Base-by-base conservation (phyloP, 257 asterid species). In the Ophiorrhiza pumila region DNA sequence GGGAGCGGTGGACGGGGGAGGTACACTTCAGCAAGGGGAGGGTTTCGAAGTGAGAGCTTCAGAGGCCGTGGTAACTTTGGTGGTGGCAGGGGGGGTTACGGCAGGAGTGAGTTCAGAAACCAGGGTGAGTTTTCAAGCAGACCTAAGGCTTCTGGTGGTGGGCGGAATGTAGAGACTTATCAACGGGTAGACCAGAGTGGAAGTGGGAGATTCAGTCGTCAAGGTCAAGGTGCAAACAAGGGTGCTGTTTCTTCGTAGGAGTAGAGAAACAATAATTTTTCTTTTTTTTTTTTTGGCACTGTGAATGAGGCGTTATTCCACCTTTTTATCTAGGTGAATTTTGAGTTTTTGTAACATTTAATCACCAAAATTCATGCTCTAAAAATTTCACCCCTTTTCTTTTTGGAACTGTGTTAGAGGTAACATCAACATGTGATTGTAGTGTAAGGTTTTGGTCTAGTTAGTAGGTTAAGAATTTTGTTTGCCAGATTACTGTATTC, bases 31-130 rank as follows among this genome's bases (percentile, higher is more conserved):
- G 78, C 85, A 20, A 88, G 92, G n/a, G 91, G 91, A 57, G 87
- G 96, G 45, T 90, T 76, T 69, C 89, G 88, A 55, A 83, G 65
- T 47, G 96, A 90, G 37, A 72, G 72, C 76, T 86, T 80, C 78
- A 82, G 96, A 65, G 85, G 85, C 31, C 91, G 88, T 59, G 90
- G 91, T 58, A 87, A 81, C 78, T 86, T 78, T 45, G 78, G 76
- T 46, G 84, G 87, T 49, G 87, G 88, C 61, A 69, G 85, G 55
- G 80, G 85, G 55, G 80, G 87, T 29, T 91, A 87, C 29, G 84
- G 85, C 46, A 80, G 96, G 69, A 85, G 71, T 2, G 97, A 89
- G 68, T 88, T 82, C 67, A 79, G 96, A 74, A 83, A 84, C 65
- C 82, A 74, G 68, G 76, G 68, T 15, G 82, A 79, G 73, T 79